A percentile compares a stretch with the other conserved stretches of the same genome.
These are phyloP conservation scores for Zygnema circumcarinatum DNA, from an alignment of 139 green algal species.

Conservation along the genomic window DNA sequence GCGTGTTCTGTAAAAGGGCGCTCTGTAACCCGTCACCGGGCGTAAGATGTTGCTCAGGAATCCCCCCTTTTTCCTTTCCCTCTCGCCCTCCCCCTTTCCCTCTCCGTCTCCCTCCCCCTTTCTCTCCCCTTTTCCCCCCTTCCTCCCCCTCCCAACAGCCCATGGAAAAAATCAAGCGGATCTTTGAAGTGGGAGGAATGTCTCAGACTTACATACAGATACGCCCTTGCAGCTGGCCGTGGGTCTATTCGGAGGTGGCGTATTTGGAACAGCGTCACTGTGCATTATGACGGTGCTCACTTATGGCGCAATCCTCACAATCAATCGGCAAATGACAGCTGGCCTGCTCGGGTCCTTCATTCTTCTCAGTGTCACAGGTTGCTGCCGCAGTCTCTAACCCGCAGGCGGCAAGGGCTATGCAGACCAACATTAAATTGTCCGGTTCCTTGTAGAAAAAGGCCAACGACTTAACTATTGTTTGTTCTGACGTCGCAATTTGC, in stretches of 20 bases:
- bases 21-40: neutral
- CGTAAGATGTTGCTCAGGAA: conserved; percentile 1
- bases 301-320: conserved; percentile 39
- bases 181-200: no score
- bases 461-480: no score
- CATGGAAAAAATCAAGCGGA: no score
- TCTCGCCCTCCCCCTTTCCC: no score
- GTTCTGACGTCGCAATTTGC: no score
- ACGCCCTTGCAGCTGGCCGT: neutral
- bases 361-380: conserved; percentile 46
- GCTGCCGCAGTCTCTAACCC: neutral
- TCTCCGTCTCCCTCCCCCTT: no score
- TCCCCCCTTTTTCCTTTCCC: no score
- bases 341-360: conserved; percentile 50
- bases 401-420: conserved; percentile 4
- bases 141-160: no score
- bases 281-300: conserved; percentile 30
- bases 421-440: neutral
- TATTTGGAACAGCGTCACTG: conserved; percentile 37
- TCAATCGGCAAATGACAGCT: conserved; percentile 21
- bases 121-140: no score
- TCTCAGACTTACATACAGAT: no score
- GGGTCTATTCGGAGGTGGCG: conserved; percentile 24
- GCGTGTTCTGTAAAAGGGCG: neutral
- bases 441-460: no score